Evolutionary conservation across 2,329 filamentous ascomycete species (phyloP).

Genomic region (Verticillium zaregamsianum): DNA sequence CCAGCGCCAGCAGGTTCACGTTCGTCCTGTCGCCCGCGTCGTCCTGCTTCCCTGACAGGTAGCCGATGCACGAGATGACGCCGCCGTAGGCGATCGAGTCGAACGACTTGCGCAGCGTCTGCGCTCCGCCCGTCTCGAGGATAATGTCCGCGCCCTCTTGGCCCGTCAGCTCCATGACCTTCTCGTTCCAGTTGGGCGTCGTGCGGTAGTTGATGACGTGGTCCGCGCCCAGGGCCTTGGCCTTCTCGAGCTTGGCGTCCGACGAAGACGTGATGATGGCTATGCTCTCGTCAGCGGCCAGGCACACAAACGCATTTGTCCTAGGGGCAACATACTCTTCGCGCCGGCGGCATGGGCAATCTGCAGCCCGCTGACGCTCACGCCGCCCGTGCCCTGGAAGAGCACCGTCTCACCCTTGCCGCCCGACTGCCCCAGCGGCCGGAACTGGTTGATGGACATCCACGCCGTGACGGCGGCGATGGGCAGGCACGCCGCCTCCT

Average conservation of each 20-base stretch:
- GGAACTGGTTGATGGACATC: slow-evolving; percentile 61
- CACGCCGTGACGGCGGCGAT: slow-evolving; percentile 61
- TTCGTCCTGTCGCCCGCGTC: slow-evolving; percentile 49
- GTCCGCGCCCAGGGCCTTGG: slow-evolving; percentile 46
- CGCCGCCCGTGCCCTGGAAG: slow-evolving; percentile 52
- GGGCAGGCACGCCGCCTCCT: slow-evolving; percentile 57
- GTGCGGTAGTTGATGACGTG: slow-evolving; percentile 50
- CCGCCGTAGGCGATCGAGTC: slow-evolving; percentile 51
- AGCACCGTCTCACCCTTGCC: slow-evolving; percentile 42
- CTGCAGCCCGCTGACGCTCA: slow-evolving; percentile 46
- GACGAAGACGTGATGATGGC: slow-evolving; percentile 52
- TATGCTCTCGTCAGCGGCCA: slow-evolving; percentile 16
- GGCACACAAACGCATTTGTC: too few species aligned
- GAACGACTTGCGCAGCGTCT: slow-evolving; percentile 48
- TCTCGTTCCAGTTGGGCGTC: slow-evolving; percentile 45
- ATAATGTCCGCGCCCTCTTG: slow-evolving; percentile 48
- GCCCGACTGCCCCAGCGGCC: slow-evolving; percentile 46
- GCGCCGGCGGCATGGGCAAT: slow-evolving; percentile 49
- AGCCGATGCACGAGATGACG: slow-evolving; percentile 47
- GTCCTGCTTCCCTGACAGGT: slow-evolving; percentile 50
- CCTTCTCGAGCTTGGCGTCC: slow-evolving; percentile 43
- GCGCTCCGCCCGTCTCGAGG: slow-evolving; percentile 50
- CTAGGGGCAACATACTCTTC: slow-evolving; percentile 28
- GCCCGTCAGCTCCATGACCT: slow-evolving; percentile 40
- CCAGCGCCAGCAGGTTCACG: slow-evolving; percentile 52